These are phyloP conservation scores for Mycena maculata DNA, from an alignment of 768 basidiomycete species.

Conservation along the genomic window DNA sequence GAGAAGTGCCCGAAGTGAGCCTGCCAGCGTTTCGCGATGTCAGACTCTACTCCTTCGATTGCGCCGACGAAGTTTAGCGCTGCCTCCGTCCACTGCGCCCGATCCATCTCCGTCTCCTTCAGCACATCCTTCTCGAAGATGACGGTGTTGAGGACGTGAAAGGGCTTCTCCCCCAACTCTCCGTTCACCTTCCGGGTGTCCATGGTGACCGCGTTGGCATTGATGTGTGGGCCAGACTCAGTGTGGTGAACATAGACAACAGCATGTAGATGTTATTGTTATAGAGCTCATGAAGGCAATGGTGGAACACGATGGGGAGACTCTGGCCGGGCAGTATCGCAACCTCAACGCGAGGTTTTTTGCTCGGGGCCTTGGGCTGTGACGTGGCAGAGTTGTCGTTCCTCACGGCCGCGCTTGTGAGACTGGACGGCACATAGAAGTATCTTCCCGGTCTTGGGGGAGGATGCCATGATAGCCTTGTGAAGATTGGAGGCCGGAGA, in stretches of 20 bases:
- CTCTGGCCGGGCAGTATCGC: background rate
- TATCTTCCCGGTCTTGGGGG: background rate
- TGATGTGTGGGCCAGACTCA: background rate
- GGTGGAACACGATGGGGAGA: background rate
- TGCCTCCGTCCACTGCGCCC: conserved; percentile 1
- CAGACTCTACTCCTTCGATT: background rate
- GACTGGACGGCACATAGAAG: background rate
- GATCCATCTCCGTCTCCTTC: background rate
- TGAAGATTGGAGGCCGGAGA: background rate
- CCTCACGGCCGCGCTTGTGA: background rate
- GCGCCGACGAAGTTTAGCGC: background rate
- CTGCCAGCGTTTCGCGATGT: background rate
- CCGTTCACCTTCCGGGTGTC: background rate
- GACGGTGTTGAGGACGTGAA: background rate
- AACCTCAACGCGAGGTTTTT: background rate
- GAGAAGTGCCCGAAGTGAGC: conserved; percentile 5
- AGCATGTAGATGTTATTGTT: background rate
- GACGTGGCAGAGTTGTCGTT: background rate
- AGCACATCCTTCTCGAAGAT: background rate
- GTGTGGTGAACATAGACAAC: background rate
- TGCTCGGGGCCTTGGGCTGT: background rate
- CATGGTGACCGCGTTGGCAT: background rate
- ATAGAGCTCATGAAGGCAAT: background rate
- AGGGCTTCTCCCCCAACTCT: background rate
- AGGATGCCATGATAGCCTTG: background rate